Conservation (phyloP, 768 basidiomycete species). For the Tubosaeta brunneosetosa region DNA sequence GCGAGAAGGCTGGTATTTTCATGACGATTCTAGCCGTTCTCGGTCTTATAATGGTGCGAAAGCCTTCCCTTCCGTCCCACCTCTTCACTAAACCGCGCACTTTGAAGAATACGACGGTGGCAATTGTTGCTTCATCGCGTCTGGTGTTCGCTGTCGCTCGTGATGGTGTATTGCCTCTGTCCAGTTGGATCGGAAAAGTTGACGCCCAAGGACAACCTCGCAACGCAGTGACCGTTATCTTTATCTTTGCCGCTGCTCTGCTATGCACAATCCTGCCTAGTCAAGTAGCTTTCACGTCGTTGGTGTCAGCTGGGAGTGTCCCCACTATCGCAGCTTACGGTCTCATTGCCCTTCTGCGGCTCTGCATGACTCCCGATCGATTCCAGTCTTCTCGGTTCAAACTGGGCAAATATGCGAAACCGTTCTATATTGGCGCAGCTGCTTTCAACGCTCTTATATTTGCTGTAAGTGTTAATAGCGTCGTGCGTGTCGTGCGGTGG, state of each 20-base stretch:
- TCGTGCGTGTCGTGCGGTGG: background rate
- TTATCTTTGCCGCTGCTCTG: conserved; percentile 64
- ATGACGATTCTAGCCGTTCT: conserved; percentile 83
- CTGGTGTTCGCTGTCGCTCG: conserved; percentile 92
- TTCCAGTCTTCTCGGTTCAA: conserved; percentile 73
- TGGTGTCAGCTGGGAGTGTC: conserved; percentile 80
- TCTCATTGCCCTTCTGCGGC: conserved; percentile 68
- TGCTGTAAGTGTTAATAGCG: conserved; percentile 44
- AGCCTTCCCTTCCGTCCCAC: background rate
- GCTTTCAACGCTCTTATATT: conserved; percentile 75
- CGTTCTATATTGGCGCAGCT: conserved; percentile 64
- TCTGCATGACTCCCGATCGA: conserved; percentile 71
- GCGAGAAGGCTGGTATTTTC: conserved; percentile 72
- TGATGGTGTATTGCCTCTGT: conserved; percentile 84
- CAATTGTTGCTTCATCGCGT: conserved; percentile 84
- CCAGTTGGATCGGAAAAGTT: conserved; percentile 76
- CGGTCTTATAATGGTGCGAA: conserved; percentile 76
- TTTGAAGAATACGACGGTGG: conserved; percentile 74
- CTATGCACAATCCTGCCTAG: conserved; percentile 89
- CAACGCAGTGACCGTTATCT: conserved; percentile 86
- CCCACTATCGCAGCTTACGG: conserved; percentile 89
- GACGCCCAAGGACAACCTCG: conserved; percentile 67
- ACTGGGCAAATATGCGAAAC: conserved; percentile 59
- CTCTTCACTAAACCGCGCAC: background rate
- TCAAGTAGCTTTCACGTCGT: conserved; percentile 87